A percentile compares a stretch with the other conserved stretches of the same genome.
These are phyloP conservation scores for Cystobasidium onofrii DNA, from an alignment of 768 basidiomycete genomes.

Conservation along the genomic window DNA sequence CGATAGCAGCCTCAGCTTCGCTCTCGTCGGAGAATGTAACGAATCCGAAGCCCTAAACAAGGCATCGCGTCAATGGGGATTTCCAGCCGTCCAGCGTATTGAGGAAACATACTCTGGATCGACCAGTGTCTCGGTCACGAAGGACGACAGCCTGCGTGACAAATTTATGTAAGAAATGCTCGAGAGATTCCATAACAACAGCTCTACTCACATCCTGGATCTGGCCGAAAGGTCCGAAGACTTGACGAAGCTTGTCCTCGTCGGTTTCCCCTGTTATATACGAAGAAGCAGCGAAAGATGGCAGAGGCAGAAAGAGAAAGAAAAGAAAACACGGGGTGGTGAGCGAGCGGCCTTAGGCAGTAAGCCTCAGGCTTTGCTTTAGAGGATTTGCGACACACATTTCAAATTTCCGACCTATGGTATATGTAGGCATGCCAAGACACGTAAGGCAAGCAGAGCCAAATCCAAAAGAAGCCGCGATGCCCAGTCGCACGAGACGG, in stretches of 20 bases:
- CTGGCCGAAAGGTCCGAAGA: slow-evolving; percentile 23
- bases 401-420: slow-evolving; percentile 27
- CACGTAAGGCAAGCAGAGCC: background rate
- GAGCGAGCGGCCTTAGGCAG: background rate
- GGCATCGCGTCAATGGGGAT: background rate
- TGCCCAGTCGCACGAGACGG: background rate
- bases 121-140: slow-evolving; percentile 30
- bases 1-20: slow-evolving; percentile 74
- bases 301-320: background rate
- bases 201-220: slow-evolving; percentile 19
- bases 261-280: slow-evolving; percentile 21
- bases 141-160: slow-evolving; percentile 23
- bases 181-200: background rate
- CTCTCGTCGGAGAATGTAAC: slow-evolving; percentile 46
- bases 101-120: slow-evolving; percentile 11
- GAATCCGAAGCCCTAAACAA: slow-evolving; percentile 80
- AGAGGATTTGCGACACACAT: slow-evolving; percentile 1
- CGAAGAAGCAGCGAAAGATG: background rate
- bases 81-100: no score
- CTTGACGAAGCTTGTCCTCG: slow-evolving; percentile 18
- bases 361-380: background rate
- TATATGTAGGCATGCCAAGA: slow-evolving; percentile 2
- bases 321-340: background rate
- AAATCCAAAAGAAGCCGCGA: background rate
- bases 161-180: background rate